Evolutionary conservation across 148 eudicot species (phyloP).

Genomic region (Selenicereus undatus): DNA sequence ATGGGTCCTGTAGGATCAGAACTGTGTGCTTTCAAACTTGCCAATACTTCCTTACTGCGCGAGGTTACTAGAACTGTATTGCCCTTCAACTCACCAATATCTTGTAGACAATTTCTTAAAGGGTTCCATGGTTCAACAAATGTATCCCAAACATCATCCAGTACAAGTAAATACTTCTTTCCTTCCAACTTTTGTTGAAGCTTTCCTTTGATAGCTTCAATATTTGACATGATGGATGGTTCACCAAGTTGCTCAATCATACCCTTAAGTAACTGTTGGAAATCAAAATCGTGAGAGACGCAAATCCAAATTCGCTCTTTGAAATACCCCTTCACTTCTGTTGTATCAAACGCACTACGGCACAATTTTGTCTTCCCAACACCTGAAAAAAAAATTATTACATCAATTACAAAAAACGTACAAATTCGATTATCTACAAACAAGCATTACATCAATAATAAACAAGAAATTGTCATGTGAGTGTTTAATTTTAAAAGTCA

Average conservation of each 20-base stretch:
- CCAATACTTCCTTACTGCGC: neutral
- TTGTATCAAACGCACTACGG: neutral
- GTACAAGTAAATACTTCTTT: neutral
- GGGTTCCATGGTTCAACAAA: neutral
- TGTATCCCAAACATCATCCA: slow-evolving; percentile 7
- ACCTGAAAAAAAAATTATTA: neutral
- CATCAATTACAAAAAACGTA: neutral
- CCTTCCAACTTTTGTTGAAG: neutral
- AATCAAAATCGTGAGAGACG: neutral
- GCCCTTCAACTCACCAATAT: neutral
- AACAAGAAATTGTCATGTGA: too few species aligned
- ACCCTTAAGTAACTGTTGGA: neutral
- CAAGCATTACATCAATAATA: too few species aligned
- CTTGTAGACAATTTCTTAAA: neutral
- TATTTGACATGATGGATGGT: neutral
- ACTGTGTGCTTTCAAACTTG: neutral
- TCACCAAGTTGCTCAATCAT: slow-evolving; percentile 1
- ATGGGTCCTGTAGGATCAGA: neutral
- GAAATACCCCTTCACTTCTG: neutral
- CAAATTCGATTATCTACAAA: too few species aligned
- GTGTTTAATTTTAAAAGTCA: too few species aligned
- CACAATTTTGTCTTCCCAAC: slow-evolving; percentile 4
- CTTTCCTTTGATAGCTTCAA: neutral
- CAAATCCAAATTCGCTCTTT: neutral
- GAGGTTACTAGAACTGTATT: slow-evolving; percentile 3